phyloP scores from a whole-genome alignment of 768 basidiomycete species.

The Austroboletus festivus region DNA sequence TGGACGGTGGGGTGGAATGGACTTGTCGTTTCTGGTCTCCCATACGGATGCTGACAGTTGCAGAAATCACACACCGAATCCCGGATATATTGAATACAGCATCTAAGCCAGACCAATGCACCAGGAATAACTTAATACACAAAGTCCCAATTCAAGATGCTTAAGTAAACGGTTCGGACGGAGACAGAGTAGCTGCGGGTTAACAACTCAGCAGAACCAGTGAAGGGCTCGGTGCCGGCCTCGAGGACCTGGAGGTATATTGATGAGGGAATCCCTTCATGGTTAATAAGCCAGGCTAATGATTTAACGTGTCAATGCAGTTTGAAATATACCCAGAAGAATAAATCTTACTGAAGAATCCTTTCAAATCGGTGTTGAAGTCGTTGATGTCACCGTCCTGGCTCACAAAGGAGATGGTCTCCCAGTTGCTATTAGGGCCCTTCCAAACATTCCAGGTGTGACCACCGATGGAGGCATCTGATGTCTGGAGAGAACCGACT shows the following conservation, averaged over 20 bases:
- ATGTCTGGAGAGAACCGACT: constrained; percentile 46
- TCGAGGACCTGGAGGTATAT: constrained; percentile 55
- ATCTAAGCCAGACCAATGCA: no score
- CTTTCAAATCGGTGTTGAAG: constrained; percentile 52
- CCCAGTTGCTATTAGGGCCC: constrained; percentile 52
- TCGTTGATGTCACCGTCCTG: constrained; percentile 43
- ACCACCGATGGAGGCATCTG: constrained; percentile 42
- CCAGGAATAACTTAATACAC: no score
- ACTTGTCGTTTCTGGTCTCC: no score
- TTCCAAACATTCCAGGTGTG: constrained; percentile 57
- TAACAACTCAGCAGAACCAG: constrained; percentile 45
- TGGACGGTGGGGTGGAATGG: no score
- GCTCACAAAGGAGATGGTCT: constrained; percentile 56
- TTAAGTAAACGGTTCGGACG: constrained; percentile 18
- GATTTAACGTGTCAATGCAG: neutral
- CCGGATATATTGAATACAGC: no score
- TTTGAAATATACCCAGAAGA: neutral
- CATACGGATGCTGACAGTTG: no score
- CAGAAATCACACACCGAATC: no score
- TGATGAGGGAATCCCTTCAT: constrained; percentile 45
- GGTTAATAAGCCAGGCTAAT: constrained; percentile 43
- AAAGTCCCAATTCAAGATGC: no score
- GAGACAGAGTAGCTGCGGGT: constrained; percentile 41
- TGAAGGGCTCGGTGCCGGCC: constrained; percentile 55
- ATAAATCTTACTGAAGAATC: constrained; percentile 47